Conservation (phyloP, 768 basidiomycete species). For the Asterophora parasitica region DNA sequence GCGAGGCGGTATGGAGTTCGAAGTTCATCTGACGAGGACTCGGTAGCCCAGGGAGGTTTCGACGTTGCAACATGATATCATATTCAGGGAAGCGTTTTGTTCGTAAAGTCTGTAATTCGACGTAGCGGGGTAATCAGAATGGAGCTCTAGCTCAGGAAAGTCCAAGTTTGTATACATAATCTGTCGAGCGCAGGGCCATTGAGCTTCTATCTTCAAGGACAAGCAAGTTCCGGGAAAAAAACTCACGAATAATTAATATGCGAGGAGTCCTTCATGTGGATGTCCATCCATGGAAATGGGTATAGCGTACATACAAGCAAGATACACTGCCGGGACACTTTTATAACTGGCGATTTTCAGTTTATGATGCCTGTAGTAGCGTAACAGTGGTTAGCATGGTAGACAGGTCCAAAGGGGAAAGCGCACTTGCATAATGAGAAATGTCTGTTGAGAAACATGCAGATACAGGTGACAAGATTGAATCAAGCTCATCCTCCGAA, state of each 20-base stretch:
- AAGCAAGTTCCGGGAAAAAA: constrained; percentile 1
- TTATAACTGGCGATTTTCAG: background rate
- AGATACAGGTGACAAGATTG: constrained; percentile 19
- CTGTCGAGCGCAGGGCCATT: constrained; percentile 15
- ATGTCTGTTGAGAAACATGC: constrained; percentile 26
- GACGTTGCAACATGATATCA: constrained; percentile 8
- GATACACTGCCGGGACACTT: constrained; percentile 12
- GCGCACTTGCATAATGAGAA: constrained; percentile 29
- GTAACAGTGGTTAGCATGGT: background rate
- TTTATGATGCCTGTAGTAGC: constrained; percentile 9
- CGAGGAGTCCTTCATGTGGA: background rate
- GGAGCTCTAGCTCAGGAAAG: background rate
- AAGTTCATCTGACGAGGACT: constrained; percentile 39
- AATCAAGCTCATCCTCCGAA: constrained; percentile 16
- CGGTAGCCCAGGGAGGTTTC: background rate
- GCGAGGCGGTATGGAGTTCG: constrained; percentile 50
- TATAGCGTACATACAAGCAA: constrained; percentile 14
- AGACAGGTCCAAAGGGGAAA: background rate
- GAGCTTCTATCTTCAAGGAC: constrained; percentile 13
- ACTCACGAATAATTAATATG: constrained; percentile 17
- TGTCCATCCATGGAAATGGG: constrained; percentile 7
- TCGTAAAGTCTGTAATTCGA: background rate
- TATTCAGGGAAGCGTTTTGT: constrained; percentile 9
- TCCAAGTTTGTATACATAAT: constrained; percentile 15
- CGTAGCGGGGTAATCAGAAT: background rate